phyloP scores from a whole-genome alignment of 495 filamentous ascomycete species.

The Penicillium roqueforti region DNA sequence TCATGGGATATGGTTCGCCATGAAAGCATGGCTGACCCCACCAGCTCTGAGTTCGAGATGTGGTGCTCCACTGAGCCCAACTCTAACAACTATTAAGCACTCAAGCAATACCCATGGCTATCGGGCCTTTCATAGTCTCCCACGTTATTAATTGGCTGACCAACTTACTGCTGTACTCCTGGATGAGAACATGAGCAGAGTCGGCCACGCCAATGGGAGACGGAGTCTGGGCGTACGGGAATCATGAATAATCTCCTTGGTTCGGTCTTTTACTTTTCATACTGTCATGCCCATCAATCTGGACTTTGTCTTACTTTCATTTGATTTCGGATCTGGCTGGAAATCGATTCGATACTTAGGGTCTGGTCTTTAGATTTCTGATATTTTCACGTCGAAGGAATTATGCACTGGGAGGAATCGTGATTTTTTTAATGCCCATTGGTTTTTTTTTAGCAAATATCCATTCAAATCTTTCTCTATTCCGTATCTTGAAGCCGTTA shows the following conservation, averaged over 20 bases:
- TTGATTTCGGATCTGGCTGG: neutral
- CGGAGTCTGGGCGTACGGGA: constrained; percentile 1
- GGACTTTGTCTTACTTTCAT: neutral
- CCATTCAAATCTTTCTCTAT: neutral
- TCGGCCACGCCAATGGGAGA: constrained; percentile 10
- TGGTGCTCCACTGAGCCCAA: constrained; percentile 6
- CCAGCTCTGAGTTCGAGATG: constrained; percentile 3
- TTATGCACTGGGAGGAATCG: constrained; percentile 1
- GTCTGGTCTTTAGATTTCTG: constrained; percentile 4
- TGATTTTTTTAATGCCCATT: constrained; percentile 1
- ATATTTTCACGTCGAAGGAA: neutral
- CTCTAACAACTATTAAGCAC: neutral
- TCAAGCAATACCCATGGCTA: neutral
- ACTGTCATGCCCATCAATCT: neutral
- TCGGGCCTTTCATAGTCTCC: neutral
- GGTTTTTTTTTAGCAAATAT: neutral
- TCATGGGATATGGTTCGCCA: constrained; percentile 9
- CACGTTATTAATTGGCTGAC: constrained; percentile 5
- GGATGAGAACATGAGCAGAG: neutral
- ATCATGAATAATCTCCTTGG: neutral
- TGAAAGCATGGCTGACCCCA: neutral
- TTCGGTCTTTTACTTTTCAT: neutral
- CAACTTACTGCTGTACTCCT: neutral
- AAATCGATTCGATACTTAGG: neutral
- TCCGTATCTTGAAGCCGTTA: neutral